Evolutionary conservation across 163 green algal genomes (phyloP).

Genomic region (Picocystis sp.): DNA sequence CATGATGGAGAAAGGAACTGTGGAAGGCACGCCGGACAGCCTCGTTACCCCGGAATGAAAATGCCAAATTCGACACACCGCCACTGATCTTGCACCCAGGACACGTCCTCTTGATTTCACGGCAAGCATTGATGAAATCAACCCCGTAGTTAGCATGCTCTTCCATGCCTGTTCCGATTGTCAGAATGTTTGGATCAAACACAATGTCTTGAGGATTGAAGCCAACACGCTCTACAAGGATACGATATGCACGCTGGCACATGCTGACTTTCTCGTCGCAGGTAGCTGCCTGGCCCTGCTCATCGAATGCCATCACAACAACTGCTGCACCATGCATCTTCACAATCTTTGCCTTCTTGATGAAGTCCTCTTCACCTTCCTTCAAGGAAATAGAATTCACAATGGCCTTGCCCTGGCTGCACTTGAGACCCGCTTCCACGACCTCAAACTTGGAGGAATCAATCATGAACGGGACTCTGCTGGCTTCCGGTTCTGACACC

Average conservation of each 20-base stretch:
- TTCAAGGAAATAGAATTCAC: slow-evolving; percentile 98
- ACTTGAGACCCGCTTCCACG: slow-evolving; percentile 93
- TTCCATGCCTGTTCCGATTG: slow-evolving; percentile 79
- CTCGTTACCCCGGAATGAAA: slow-evolving; percentile 98
- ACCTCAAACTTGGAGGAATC: slow-evolving; percentile 96
- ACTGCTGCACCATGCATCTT: slow-evolving; percentile 82
- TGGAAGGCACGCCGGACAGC: slow-evolving; percentile 87
- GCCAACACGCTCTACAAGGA: slow-evolving; percentile 87
- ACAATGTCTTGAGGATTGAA: slow-evolving; percentile 95
- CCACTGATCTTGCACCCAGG: slow-evolving; percentile 85
- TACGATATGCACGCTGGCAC: slow-evolving; percentile 78
- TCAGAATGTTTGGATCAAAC: slow-evolving; percentile 99
- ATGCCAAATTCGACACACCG: slow-evolving; percentile 95
- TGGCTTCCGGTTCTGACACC: slow-evolving; percentile 77
- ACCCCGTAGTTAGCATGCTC: slow-evolving; percentile 99
- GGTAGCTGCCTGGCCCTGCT: slow-evolving; percentile 77
- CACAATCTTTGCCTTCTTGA: slow-evolving; percentile 50
- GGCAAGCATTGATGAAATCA: slow-evolving; percentile 82
- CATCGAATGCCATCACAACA: slow-evolving; percentile 98
- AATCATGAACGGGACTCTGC: slow-evolving; percentile 93
- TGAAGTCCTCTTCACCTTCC: slow-evolving; percentile 89
- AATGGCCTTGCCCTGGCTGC: slow-evolving; percentile 94
- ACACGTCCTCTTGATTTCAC: slow-evolving; percentile 88
- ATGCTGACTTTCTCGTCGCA: slow-evolving; percentile 84
- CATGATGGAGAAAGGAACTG: slow-evolving; percentile 83